Evolutionary conservation across 768 basidiomycete genomes (phyloP), one percentile per base, ranked within the genome.

Genomic region (Rhodotorula babjevae): DNA sequence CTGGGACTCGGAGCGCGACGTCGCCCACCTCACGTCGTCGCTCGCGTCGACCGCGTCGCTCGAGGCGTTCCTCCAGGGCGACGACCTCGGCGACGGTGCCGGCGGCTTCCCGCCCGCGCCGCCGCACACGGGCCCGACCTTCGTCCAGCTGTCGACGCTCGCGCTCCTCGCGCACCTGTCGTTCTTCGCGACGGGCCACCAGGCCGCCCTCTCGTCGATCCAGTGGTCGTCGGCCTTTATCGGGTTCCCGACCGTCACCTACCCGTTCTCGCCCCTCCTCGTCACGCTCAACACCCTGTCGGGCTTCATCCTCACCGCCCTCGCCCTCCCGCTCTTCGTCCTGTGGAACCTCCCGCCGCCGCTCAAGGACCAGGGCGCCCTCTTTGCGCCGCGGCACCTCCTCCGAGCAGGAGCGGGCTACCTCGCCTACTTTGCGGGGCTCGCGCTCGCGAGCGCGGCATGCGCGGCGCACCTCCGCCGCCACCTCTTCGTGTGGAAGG

Each of bases 181-280:
- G 15, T 98, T 94, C 84, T 91, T 90, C 79, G 84, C 86, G 0
- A 97, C 94, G 0, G 95, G 96, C 4, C 96, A 99, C 78, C 93
- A 98, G 81, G 85, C 93, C 2, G 89, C 89, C 7, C 84, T 98
- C 52, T 86, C 92, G 2, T 90, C 91, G 6, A 86, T 99, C 56
- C 95, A 98, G 76, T 99, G 95, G 96, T 96, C 96, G 80, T 82
- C 89, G 2, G 94, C 90, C 14, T 99, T 98, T 81, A 80, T 97
- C 42, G 84, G 84, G 9, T 84, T 99, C 67, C 82, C 86, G 7
- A 87, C 84, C 1, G 83, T 93, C 57, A 83, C 82, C 19, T 92
- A 91, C 79, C 88, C 90, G 0, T 86, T 87, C 77, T 88, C 93
- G 0, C 88, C 88, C 0, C 58, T 90, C 3, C 87, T 92, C 36